Base-by-base conservation (phyloP, 768 basidiomycete species). In the Clavulina sp. region DNA sequence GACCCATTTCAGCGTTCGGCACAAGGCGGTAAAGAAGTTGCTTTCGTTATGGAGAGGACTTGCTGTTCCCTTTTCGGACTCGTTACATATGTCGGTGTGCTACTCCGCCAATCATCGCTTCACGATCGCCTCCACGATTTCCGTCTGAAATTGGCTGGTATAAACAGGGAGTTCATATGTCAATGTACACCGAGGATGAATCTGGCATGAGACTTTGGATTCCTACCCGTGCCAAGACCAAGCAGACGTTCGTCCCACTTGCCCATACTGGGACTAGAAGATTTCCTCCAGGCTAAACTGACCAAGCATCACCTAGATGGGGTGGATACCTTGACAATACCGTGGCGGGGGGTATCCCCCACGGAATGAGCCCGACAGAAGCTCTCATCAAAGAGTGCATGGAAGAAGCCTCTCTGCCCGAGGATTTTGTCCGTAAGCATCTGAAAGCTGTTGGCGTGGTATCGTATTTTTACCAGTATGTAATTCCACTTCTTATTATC, bases 1-100 rank as follows among this genome's bases (percentile, higher is more conserved):
- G 72, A 78, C 57, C 82, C 84, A 1, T 79, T 85, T 59, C 61
- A 29, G 73, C 13, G 43, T 13, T 9, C 13, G 9, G 13, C 16
- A 13, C 16, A 7, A 7, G 48, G 9, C 3, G 65, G 60, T 24
- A 64, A 60, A 3, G 85, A 88, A 62, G 84, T 73, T 53, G 85
- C 76, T 21, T 95, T 97, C 64, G 75, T 79, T 62, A 75, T 97
- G 74, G 95, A 97, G 64, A 75, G 93, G 36, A 72, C 85, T 1
- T 89, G 88, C 2, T 88, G 85, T 62, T 75, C 82, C 0, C 66
- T 97, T 31, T 96, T 97, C 59, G 91, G 93, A 2, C 64, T 92
- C 4, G 73, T 86, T 49, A 95, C 92, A 0, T 91, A 84, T 59
- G 43, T 46, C 13, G 9, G 43, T 46, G 16, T 9, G 43, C 13